These are phyloP conservation scores for Paecilomyces sp. DNA, from an alignment of 2,329 filamentous ascomycete genomes.

Conservation along the genomic window DNA sequence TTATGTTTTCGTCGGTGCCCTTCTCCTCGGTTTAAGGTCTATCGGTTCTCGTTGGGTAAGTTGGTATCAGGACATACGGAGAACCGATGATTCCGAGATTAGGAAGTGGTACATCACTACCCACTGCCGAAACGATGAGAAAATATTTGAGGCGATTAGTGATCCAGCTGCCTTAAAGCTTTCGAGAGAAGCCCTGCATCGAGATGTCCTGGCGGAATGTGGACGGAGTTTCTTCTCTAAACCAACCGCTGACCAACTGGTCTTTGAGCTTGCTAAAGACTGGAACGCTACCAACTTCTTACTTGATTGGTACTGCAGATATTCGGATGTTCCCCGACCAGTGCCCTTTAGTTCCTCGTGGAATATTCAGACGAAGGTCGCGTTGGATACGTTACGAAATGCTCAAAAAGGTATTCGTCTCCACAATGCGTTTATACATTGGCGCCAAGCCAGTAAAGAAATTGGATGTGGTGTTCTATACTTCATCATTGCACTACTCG, in stretches of 20 bases:
- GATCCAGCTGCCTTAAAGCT: slow-evolving; percentile 44
- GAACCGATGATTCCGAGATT: slow-evolving; percentile 31
- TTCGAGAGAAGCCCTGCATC: slow-evolving; percentile 39
- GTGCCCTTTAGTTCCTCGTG: slow-evolving; percentile 51
- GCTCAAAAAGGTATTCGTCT: slow-evolving; percentile 49
- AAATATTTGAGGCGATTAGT: slow-evolving; percentile 38
- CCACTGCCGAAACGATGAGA: slow-evolving; percentile 25
- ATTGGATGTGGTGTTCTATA: slow-evolving; percentile 49
- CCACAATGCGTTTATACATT: slow-evolving; percentile 52
- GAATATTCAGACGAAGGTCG: slow-evolving; percentile 52
- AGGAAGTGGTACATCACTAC: slow-evolving; percentile 32
- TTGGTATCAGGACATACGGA: slow-evolving; percentile 41
- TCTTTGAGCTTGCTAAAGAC: slow-evolving; percentile 44
- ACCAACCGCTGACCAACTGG: slow-evolving; percentile 38
- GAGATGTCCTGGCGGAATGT: slow-evolving; percentile 40
- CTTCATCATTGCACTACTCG: slow-evolving; percentile 49
- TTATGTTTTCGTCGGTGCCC: slow-evolving; percentile 45
- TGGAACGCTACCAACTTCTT: slow-evolving; percentile 49
- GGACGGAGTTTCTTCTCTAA: slow-evolving; percentile 37
- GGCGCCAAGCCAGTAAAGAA: slow-evolving; percentile 50
- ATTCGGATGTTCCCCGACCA: slow-evolving; percentile 41
- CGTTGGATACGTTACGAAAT: slow-evolving; percentile 45
- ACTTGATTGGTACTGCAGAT: slow-evolving; percentile 47
- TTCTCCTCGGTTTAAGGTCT: slow-evolving; percentile 48
- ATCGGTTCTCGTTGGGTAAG: slow-evolving; percentile 53